Evolutionary conservation across 1,284 basidiomycete genomes (phyloP), one percentile per base, ranked within the genome.

Genomic region (Tylopilus orsonianus): DNA sequence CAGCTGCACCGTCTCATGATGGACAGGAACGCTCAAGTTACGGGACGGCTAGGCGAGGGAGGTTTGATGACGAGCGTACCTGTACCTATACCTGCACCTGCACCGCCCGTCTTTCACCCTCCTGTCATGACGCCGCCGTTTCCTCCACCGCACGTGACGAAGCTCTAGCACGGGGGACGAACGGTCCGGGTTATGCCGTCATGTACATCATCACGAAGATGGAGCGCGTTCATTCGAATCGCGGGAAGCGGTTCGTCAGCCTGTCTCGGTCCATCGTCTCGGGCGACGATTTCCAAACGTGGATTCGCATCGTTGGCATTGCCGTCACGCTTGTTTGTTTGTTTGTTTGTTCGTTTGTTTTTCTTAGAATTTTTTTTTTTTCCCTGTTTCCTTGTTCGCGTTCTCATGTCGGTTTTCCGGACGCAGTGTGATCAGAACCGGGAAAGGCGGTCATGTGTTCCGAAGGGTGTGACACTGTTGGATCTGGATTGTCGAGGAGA

Each of bases 1-100:
- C 52, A 79, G 78, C 60, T 80, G 33, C 83, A 85, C 57, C 73
- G 75, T 41, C 76, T 86, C 51, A 79, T 86, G 79, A 79, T 85
- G 78, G 81, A 84, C 38, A 71, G 82, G 48, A 83, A 82, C 64
- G 75, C 76, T 8, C 77, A 79, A 54, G 67, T 77, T 38, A 77
- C 74, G 19, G 75, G 75, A 32, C 66, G 75, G 14, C 40, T 57
- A 2, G 55, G 55, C 12, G 67, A 58, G 48, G 56, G 50, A 46
- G 49, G 48, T 18, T 40, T 50, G 10, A 33, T 46, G 8, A 44
- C 26, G 18, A 43, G 32, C 1, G 30, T 51, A 10, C 62, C 64
- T 29, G 56, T 64, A 12, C 59, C 62, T 19, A 46, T 59, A 43
- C 58, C 64, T 45, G 53, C 53, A 2, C 59, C 65, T 0, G 37